Percentiles rank a stretch among this genome's conserved stretches.
phyloP scores from a whole-genome alignment of 2,329 filamentous ascomycete genomes.

The Fusarium brachygibbosum region DNA sequence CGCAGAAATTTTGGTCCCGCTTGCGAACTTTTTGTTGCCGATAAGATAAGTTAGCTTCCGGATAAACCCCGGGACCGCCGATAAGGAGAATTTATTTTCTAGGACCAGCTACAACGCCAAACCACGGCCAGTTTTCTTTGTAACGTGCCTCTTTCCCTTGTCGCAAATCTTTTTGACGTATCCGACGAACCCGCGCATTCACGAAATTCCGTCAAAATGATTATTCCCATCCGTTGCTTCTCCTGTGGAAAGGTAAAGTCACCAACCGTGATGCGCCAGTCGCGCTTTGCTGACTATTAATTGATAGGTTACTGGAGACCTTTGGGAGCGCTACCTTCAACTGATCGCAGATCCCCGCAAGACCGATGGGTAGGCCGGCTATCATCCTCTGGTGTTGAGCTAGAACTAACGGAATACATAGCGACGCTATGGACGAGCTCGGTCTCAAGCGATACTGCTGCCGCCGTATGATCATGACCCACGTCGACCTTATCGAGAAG shows the following conservation, averaged over 20 bases:
- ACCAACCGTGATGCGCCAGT: constrained; percentile 22
- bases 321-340: constrained; percentile 96
- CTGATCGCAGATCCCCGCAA: constrained; percentile 81
- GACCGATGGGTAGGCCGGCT: constrained; percentile 74
- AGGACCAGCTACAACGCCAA: constrained; percentile 27
- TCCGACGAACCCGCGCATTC: constrained; percentile 24
- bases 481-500: constrained; percentile 99
- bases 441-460: constrained; percentile 98
- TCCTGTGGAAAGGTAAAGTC: constrained; percentile 94
- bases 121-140: constrained; percentile 37
- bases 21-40: constrained; percentile 55
- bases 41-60: constrained; percentile 57
- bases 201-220: constrained; percentile 76
- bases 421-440: constrained; percentile 95
- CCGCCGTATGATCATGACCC: constrained; percentile 99
- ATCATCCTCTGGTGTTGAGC: neutral
- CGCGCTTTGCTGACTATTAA: constrained; percentile 46
- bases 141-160: constrained; percentile 37
- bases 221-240: constrained; percentile 98
- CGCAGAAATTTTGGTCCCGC: constrained; percentile 59
- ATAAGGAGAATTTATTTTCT: constrained; percentile 48
- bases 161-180: constrained; percentile 42
- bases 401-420: constrained; percentile 57
- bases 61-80: constrained; percentile 49
- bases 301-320: constrained; percentile 88